Conservation (phyloP, 768 basidiomycete genomes). For the Tulasnella sp. region DNA sequence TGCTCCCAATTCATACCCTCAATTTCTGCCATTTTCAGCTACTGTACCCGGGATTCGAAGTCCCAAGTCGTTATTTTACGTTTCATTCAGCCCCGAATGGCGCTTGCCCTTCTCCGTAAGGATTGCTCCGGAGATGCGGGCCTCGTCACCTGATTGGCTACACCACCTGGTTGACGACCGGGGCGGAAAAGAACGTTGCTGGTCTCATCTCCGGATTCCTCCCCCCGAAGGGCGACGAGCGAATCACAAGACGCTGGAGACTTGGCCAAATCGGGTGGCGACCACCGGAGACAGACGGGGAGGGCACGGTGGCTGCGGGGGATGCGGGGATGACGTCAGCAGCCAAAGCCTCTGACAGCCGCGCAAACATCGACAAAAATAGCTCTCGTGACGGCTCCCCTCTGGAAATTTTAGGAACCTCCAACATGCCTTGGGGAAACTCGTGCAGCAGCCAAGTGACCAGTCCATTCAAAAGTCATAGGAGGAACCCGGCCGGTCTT, state of each 20-base stretch:
- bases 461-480: not conserved
- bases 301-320: not conserved
- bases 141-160: not conserved
- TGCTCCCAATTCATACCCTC: not conserved
- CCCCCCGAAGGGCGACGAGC: not conserved
- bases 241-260: not conserved
- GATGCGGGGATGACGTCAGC: constrained; percentile 10
- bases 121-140: not conserved
- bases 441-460: too few species aligned
- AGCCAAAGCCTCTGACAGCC: not conserved
- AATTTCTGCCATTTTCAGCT: not conserved
- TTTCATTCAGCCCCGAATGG: not conserved
- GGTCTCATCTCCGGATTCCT: constrained; percentile 7
- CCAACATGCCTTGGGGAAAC: too few species aligned
- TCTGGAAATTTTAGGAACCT: too few species aligned
- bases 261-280: constrained; percentile 5
- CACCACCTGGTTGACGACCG: not conserved
- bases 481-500: not conserved
- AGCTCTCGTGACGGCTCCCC: too few species aligned
- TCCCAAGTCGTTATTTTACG: not conserved
- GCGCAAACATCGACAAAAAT: not conserved
- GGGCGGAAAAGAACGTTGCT: not conserved
- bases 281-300: constrained; percentile 9
- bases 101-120: constrained; percentile 3
- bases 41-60: not conserved